These are phyloP conservation scores for Haplographium delicatum DNA, from an alignment of 495 filamentous ascomycete species.

Conservation along the genomic window DNA sequence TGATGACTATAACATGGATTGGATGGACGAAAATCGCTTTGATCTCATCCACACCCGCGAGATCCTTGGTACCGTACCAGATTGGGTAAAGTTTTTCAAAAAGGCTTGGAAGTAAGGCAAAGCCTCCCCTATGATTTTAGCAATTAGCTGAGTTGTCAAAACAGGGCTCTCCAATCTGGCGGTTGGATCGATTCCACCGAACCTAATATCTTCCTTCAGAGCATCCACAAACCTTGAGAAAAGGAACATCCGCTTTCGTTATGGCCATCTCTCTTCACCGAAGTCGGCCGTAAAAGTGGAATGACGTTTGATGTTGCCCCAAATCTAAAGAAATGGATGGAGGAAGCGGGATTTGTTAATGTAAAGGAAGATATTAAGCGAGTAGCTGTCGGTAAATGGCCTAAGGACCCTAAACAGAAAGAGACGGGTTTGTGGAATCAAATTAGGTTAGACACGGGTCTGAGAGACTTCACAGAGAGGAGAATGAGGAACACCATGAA, in stretches of 20 bases:
- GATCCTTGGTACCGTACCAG: conserved; percentile 42
- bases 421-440: conserved; percentile 34
- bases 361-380: conserved; percentile 37
- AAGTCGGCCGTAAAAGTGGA: conserved; percentile 24
- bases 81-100: conserved; percentile 39
- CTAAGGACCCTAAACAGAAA: conserved; percentile 36
- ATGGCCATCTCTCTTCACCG: conserved; percentile 33
- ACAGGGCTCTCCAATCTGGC: conserved; percentile 39
- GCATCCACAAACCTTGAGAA: conserved; percentile 1
- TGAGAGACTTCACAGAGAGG: conserved; percentile 34
- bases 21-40: conserved; percentile 41
- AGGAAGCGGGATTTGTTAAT: conserved; percentile 49
- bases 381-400: conserved; percentile 49
- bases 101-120: conserved; percentile 19
- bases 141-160: neutral
- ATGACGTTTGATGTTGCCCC: conserved; percentile 32
- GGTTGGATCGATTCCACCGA: conserved; percentile 46
- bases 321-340: conserved; percentile 42
- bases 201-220: conserved; percentile 28
- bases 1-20: conserved; percentile 50
- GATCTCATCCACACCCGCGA: conserved; percentile 49
- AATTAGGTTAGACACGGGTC: conserved; percentile 33
- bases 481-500: neutral
- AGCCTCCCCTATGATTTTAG: neutral
- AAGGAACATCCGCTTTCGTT: conserved; percentile 13